Percentiles rank a stretch among this genome's conserved stretches.
Evolutionary conservation across 805 yeast genomes (phyloP).

Genomic region (Lipomyces lipofer): DNA sequence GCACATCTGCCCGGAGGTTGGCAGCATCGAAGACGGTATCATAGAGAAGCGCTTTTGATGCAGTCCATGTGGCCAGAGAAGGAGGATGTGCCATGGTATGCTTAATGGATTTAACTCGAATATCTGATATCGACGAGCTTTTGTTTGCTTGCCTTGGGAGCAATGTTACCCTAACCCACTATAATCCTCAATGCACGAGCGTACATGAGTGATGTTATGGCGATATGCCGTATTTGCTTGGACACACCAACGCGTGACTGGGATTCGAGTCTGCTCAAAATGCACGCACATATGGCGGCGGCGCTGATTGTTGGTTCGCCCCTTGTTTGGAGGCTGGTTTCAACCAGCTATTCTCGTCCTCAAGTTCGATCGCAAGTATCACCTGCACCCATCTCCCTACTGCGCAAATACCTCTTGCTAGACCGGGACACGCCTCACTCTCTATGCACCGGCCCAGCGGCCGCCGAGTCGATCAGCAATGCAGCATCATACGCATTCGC

Average conservation of each 20-base stretch:
- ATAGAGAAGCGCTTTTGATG: conserved; percentile 6
- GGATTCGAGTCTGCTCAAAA: no score
- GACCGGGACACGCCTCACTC: neutral
- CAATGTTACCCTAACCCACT: no score
- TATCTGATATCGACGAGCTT: no score
- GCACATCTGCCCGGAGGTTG: conserved; percentile 11
- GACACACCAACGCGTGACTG: neutral
- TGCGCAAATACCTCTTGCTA: neutral
- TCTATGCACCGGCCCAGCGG: neutral
- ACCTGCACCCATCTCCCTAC: neutral
- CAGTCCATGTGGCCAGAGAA: no score
- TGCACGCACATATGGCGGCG: no score
- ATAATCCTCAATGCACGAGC: no score
- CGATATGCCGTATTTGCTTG: no score
- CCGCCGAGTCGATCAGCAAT: conserved; percentile 4
- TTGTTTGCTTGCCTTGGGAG: no score
- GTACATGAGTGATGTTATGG: no score
- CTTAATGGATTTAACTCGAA: no score
- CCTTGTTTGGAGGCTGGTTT: neutral
- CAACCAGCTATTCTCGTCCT: neutral
- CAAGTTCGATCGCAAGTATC: neutral
- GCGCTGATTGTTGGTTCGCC: neutral
- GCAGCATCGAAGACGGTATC: conserved; percentile 22
- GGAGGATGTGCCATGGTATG: no score
- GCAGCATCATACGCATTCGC: conserved; percentile 10